These are phyloP conservation scores for Raddia distichophylla DNA, from an alignment of 176 grass and related monocot species.

Conservation along the genomic window DNA sequence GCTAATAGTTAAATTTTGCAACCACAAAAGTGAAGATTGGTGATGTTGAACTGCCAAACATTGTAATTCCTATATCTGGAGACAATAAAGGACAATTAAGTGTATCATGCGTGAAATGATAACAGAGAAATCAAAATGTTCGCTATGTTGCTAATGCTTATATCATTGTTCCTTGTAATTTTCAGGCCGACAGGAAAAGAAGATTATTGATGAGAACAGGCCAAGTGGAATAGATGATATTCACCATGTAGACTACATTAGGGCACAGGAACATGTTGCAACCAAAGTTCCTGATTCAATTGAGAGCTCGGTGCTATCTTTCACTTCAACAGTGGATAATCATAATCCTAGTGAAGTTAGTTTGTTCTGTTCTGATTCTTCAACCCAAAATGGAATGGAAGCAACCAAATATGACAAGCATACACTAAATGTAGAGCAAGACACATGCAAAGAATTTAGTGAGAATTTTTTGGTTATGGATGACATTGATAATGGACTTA, in stretches of 20 bases:
- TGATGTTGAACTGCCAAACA: background rate
- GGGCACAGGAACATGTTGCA: background rate
- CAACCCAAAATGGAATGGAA: background rate
- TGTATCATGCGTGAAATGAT: background rate
- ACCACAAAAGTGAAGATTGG: background rate
- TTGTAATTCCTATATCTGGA: background rate
- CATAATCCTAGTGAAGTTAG: background rate
- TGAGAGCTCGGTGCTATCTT: background rate
- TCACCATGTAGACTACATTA: background rate
- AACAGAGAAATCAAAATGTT: background rate
- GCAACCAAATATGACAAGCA: background rate
- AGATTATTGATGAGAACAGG: background rate
- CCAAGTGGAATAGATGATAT: slow-evolving; percentile 4
- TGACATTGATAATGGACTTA: background rate
- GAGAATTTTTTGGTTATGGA: background rate
- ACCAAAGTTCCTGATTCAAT: background rate
- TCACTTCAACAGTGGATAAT: slow-evolving; percentile 6
- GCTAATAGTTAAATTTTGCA: slow-evolving; percentile 26
- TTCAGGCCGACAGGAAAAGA: slow-evolving; percentile 28
- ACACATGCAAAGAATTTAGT: background rate
- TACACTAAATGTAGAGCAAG: slow-evolving; percentile 15
- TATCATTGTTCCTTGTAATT: background rate
- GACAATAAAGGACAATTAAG: slow-evolving; percentile 3
- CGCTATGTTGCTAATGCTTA: background rate
- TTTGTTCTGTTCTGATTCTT: slow-evolving; percentile 3